Base-by-base conservation (phyloP, 306 rosid species). In the Dicorynia guianensis region DNA sequence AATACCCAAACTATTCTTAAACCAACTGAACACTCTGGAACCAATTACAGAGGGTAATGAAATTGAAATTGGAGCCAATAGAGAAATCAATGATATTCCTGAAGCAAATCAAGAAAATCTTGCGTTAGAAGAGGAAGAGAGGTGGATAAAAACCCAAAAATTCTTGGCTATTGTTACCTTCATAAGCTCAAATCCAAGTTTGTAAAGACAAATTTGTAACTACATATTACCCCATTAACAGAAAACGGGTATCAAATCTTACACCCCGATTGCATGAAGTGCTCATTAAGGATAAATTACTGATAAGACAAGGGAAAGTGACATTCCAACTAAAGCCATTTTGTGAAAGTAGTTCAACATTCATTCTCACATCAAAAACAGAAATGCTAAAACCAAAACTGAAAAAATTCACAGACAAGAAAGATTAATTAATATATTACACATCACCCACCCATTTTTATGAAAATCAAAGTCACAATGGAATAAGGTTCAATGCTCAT, bases 371-470 rank as follows among this genome's bases (percentile, higher is more conserved):
- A 47, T 69, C 74, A 66, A 7, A 73, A 36, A 62, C 75, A 70
- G 18, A 54, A 58, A 66, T 67, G 68, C 71, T 48, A 40, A 46
- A 85, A 76, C 59, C 72, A 69, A 65, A 74, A 71, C 76, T 63
- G 12, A 48, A 55, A 52, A 61, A 62, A 40, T 65, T 30, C 68
- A 73, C 1, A 12, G 48, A 60, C 54, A 64, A 75, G 66, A 67
- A 74, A 46, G 49, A 77, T 48, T 66, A 74, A 65, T 11, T 36
- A 40, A 48, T 7, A 65, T 44, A 58, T 15, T 30, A 43, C 30
- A 63, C 69, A 46, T 57, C 69, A 65, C 61, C 49, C 39, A 68
- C 59, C 77, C 83, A 65, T 38, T 80, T 68, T 46, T 38, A n/a
- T n/a, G n/a, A n/a, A n/a, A n/a, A n/a, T n/a, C n/a, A n/a, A n/a